A percentile compares a stretch with the other conserved stretches of the same genome.
These are phyloP conservation scores for Ramaria sp. DNA, from an alignment of 768 basidiomycete genomes.

Conservation along the genomic window DNA sequence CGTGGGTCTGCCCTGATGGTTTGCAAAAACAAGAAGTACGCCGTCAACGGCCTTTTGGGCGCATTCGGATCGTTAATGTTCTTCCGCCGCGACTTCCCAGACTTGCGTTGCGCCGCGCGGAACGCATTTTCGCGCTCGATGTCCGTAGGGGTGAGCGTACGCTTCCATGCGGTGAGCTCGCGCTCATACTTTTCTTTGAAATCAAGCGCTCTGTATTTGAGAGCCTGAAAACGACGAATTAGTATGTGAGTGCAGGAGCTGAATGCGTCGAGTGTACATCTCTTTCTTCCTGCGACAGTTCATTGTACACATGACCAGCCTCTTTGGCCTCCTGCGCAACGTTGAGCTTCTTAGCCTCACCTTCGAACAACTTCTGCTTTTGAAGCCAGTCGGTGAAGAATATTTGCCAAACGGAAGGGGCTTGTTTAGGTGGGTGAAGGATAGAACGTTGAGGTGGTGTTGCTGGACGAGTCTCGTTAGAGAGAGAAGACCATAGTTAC, in stretches of 20 bases:
- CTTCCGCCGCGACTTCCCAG: conserved; percentile 84
- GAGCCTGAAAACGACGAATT: conserved; percentile 12
- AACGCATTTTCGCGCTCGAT: conserved; percentile 88
- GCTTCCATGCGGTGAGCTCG: conserved; percentile 77
- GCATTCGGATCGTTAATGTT: conserved; percentile 97
- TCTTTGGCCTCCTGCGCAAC: conserved; percentile 94
- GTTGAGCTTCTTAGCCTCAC: conserved; percentile 66
- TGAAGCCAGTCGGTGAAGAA: conserved; percentile 96
- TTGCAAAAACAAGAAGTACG: conserved; percentile 93
- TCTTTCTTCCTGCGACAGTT: conserved; percentile 68
- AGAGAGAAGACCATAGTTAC: not conserved
- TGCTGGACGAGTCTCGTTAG: conserved; percentile 6
- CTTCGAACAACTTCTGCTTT: conserved; percentile 32
- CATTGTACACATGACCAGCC: conserved; percentile 83
- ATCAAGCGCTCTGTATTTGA: conserved; percentile 66
- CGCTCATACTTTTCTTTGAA: conserved; percentile 80
- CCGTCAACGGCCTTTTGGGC: conserved; percentile 89
- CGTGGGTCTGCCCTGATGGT: conserved; percentile 71
- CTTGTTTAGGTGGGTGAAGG: conserved; percentile 80
- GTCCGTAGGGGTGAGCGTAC: conserved; percentile 75
- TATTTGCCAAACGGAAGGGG: conserved; percentile 92
- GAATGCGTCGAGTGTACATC: conserved; percentile 42
- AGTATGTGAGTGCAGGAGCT: conserved; percentile 14
- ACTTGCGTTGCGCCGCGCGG: conserved; percentile 85
- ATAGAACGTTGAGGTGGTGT: conserved; percentile 63